Conservation (phyloP, 2,329 filamentous ascomycete genomes). For the Monosporascus sp. region DNA sequence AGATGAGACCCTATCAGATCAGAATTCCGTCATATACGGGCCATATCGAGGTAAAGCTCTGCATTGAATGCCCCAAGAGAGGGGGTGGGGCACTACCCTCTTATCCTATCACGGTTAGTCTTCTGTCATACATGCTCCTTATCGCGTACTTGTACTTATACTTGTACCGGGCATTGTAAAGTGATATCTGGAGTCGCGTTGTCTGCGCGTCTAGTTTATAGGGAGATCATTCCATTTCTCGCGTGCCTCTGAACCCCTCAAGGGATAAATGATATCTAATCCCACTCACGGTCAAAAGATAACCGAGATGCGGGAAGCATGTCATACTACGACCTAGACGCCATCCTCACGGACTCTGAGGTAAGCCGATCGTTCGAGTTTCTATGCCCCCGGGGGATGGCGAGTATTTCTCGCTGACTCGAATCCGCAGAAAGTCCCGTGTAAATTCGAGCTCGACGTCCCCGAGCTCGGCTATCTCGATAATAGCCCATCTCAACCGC, state of each 20-base stretch:
- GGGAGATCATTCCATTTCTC: no score
- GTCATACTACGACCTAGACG: conserved; percentile 82
- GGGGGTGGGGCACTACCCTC: no score
- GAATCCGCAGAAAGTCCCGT: conserved; percentile 76
- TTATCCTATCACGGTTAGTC: no score
- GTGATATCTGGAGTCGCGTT: no score
- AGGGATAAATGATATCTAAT: conserved; percentile 2
- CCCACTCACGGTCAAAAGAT: background rate
- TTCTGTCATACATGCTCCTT: no score
- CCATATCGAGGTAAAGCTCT: background rate
- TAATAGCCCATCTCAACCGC: conserved; percentile 64
- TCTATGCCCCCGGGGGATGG: background rate
- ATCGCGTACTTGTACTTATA: no score
- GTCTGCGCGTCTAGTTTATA: no score
- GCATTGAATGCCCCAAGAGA: background rate
- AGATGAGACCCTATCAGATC: background rate
- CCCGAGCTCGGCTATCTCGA: conserved; percentile 85
- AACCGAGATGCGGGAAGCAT: conserved; percentile 30
- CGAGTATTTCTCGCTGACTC: background rate
- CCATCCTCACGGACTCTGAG: conserved; percentile 81
- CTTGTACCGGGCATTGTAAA: no score
- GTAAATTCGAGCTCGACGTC: conserved; percentile 87
- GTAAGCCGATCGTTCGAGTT: conserved; percentile 35
- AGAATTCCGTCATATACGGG: background rate
- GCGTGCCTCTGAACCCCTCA: no score